Evolutionary conservation across 2,329 filamentous ascomycete species (phyloP).

Genomic region (Scytalidium lignicola): DNA sequence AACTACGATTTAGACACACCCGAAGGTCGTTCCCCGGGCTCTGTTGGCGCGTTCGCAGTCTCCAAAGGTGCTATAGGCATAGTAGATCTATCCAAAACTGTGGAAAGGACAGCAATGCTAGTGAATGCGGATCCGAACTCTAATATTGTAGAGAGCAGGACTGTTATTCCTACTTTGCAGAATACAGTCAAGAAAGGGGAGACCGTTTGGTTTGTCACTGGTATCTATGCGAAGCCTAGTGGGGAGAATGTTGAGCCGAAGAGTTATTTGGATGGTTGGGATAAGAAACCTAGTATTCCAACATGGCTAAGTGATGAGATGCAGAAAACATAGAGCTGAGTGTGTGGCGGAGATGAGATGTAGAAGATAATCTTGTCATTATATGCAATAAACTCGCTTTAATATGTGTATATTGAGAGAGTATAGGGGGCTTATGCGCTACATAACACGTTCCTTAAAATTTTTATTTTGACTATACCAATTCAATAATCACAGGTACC

Average conservation of each 20-base stretch:
- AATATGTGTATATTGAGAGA: no score
- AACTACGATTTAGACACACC: slow-evolving; percentile 55
- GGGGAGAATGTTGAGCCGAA: slow-evolving; percentile 45
- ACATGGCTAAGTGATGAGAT: slow-evolving; percentile 55
- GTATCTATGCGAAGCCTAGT: slow-evolving; percentile 64
- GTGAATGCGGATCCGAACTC: slow-evolving; percentile 76
- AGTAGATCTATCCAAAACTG: slow-evolving; percentile 40
- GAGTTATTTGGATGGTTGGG: slow-evolving; percentile 57
- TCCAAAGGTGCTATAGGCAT: slow-evolving; percentile 52
- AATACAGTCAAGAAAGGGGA: slow-evolving; percentile 53
- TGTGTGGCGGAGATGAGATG: no score
- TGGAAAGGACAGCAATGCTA: slow-evolving; percentile 48
- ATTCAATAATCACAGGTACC: no score
- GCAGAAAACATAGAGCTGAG: no score
- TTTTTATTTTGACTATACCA: no score
- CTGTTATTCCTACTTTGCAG: slow-evolving; percentile 65
- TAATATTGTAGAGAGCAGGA: slow-evolving; percentile 68
- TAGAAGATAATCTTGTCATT: no score
- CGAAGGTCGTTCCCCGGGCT: slow-evolving; percentile 46
- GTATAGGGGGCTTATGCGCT: no score
- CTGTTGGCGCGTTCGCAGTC: slow-evolving; percentile 49
- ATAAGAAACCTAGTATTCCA: slow-evolving; percentile 51
- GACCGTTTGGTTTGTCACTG: slow-evolving; percentile 63
- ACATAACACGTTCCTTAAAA: no score
- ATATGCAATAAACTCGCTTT: no score